Conservation (phyloP, 306 rosid species). For the Mimosa bimucronata region DNA sequence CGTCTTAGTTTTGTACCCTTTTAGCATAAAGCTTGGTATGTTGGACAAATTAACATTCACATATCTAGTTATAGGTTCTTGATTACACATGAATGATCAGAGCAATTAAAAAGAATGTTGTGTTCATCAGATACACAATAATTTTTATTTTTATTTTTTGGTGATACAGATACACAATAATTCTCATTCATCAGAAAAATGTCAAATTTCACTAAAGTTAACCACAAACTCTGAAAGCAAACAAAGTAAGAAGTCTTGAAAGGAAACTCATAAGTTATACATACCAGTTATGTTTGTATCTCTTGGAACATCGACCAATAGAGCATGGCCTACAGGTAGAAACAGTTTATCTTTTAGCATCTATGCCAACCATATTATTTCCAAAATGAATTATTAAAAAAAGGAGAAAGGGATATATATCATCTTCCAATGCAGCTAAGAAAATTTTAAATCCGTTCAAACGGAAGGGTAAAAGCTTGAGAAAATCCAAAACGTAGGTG, state of each 20-base stretch:
- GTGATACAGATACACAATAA: not conserved
- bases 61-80: not conserved
- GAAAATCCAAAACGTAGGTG: not conserved
- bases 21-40: not conserved
- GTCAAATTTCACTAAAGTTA: not conserved
- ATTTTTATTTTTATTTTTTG: too few relatives aligned
- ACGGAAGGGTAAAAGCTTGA: not conserved
- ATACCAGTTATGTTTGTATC: conserved; percentile 81
- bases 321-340: conserved; percentile 64
- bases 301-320: conserved; percentile 86
- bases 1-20: not conserved
- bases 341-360: conserved; percentile 29
- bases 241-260: conserved; percentile 1
- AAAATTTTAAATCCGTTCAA: not conserved
- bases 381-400: not conserved
- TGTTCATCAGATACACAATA: not conserved
- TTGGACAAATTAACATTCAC: conserved; percentile 9
- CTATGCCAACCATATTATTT: not conserved
- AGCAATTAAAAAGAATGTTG: not conserved
- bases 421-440: not conserved
- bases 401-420: not conserved
- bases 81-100: conserved; percentile 2
- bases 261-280: conserved; percentile 25
- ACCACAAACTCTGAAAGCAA: not conserved
- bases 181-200: not conserved